Percentiles rank a stretch among this genome's conserved stretches.
phyloP scores from a whole-genome alignment of 2,329 filamentous ascomycete species.

The Stylonectria norvegica region DNA sequence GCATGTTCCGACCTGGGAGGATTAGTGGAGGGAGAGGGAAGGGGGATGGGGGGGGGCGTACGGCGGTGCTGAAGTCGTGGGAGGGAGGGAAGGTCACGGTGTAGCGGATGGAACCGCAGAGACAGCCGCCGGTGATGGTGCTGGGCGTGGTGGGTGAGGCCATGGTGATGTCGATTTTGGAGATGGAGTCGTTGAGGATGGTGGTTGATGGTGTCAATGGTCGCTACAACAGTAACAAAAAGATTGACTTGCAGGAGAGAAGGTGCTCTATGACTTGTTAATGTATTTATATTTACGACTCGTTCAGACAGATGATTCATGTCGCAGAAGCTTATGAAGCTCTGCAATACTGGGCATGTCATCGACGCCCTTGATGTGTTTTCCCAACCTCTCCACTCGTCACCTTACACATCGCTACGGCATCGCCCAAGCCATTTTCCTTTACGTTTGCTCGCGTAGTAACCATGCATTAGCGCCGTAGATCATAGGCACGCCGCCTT shows the following conservation, averaged over 20 bases:
- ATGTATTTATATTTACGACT: no score
- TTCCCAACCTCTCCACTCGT: neutral
- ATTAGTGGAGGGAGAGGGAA: neutral
- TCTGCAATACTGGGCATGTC: conserved; percentile 16
- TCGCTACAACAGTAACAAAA: no score
- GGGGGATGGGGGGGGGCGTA: conserved; percentile 17
- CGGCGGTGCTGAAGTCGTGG: conserved; percentile 41
- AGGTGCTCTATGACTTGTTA: no score
- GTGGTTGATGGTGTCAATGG: no score
- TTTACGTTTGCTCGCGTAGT: neutral
- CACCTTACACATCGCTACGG: conserved; percentile 1
- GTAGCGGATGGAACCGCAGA: conserved; percentile 50
- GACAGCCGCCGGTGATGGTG: conserved; percentile 48
- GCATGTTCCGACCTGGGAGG: conserved; percentile 42
- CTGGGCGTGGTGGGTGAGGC: conserved; percentile 27
- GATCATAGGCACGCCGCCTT: no score
- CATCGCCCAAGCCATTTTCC: no score
- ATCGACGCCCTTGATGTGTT: conserved; percentile 27
- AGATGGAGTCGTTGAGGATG: no score
- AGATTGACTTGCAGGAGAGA: no score
- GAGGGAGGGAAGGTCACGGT: conserved; percentile 42
- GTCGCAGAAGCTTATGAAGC: conserved; percentile 15
- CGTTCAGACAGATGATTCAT: no score
- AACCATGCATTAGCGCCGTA: conserved; percentile 8
- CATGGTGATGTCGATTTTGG: conserved; percentile 17